These are phyloP conservation scores for Nannizziopsis barbatae DNA, from an alignment of 2,329 filamentous ascomycete genomes.

Conservation along the genomic window DNA sequence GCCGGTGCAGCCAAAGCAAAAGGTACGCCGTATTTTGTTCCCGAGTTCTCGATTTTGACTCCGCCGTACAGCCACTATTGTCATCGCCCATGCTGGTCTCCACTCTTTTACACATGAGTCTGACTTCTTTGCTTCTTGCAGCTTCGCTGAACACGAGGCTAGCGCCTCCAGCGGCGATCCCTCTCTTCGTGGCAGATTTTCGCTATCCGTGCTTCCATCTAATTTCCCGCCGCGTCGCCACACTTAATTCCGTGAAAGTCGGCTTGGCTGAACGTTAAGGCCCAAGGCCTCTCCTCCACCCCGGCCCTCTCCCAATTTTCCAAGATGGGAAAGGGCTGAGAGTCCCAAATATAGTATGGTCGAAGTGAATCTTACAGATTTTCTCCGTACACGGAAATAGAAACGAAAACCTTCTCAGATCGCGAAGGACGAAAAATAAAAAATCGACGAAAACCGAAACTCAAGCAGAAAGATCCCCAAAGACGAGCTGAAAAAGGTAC, in stretches of 20 bases:
- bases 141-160: conserved; percentile 4
- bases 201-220: conserved; percentile 4
- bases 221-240: conserved; percentile 4
- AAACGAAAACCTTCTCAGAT: neutral
- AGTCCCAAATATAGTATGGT: conserved; percentile 5
- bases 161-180: conserved; percentile 2
- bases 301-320: neutral
- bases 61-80: neutral
- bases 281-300: neutral
- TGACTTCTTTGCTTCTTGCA: neutral
- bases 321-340: neutral
- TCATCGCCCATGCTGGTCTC: neutral
- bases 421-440: too few relatives aligned
- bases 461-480: too few relatives aligned
- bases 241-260: conserved; percentile 1
- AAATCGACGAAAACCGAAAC: too few relatives aligned
- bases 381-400: too few relatives aligned
- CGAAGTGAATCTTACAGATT: too few relatives aligned
- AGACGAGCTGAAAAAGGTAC: too few relatives aligned
- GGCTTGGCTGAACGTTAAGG: neutral
- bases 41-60: too few relatives aligned
- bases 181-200: neutral
- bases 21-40: neutral
- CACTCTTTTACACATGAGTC: neutral
- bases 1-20: neutral